Evolutionary conservation across 768 basidiomycete genomes (phyloP), one percentile per base, ranked within the genome.

Genomic region (Psilocybe sp.): DNA sequence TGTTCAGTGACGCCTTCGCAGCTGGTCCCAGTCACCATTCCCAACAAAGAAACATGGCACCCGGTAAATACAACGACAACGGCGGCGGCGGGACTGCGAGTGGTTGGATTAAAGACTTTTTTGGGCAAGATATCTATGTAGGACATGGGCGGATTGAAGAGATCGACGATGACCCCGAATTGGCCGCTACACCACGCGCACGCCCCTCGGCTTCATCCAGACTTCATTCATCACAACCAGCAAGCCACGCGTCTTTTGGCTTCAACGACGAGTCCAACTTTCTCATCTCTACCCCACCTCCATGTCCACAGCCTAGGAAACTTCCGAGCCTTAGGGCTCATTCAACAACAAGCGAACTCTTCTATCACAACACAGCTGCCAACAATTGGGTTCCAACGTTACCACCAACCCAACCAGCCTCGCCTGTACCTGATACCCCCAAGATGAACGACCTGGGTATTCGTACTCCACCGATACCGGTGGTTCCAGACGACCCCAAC

Each of bases 121-220:
- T 55, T 19, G 67, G 63, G 11, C 48, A 50, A 16, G 55, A 57
- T 38, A 43, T 46, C 28, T 65, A 60, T 49, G 44, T 61, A 14
- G 65, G 52, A 45, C 59, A 59, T 28, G 64, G 61, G 8, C 64
- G 54, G 50, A 63, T 69, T 23, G 68, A 67, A 47, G 68, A 69
- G 51, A 58, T 67, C 39, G 49, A 52, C 14, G 57, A 55, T 5
- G 53, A 56, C 37, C 37, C 48, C 1, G 56, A 55, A 31, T 50
- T 47, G 40, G 45, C 55, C 42, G 48, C 50, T 11, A 55, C 55
- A 14, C 60, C 60, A 34, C 54, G 53, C 32, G 50, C 53, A 18
- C 49, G 45, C 11, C 39, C 38, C 19, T 40, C 49, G 31, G 54
- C 44, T 16, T 51, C 53, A 34, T 43, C 51, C 11, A 50, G 42